phyloP scores from a whole-genome alignment of 495 filamentous ascomycete species.

The Daldinia vernicosa region DNA sequence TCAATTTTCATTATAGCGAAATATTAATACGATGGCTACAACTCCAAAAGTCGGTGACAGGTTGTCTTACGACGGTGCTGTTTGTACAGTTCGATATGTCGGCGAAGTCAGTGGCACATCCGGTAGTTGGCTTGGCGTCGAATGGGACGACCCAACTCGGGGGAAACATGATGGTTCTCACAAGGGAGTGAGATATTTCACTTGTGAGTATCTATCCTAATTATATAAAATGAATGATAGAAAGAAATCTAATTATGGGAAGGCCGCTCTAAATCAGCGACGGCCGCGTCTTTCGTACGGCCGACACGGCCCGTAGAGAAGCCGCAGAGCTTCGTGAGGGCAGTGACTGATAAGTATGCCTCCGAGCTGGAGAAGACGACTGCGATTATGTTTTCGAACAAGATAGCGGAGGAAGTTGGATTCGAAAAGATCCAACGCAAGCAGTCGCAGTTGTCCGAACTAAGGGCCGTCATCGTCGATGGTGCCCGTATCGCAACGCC shows the following conservation, averaged over 20 bases:
- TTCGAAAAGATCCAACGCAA: constrained; percentile 91
- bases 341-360: constrained; percentile 83
- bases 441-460: constrained; percentile 77
- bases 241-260: constrained; percentile 13
- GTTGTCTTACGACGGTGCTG: constrained; percentile 74
- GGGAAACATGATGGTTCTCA: constrained; percentile 92
- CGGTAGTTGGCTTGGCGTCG: constrained; percentile 90
- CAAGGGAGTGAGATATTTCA: constrained; percentile 81
- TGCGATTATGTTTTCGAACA: constrained; percentile 77
- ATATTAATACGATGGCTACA: constrained; percentile 25
- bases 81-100: constrained; percentile 86
- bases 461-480: constrained; percentile 85
- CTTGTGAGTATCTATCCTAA: constrained; percentile 63
- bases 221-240: neutral
- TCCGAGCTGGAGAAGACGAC: constrained; percentile 57
- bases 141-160: constrained; percentile 88
- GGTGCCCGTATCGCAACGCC: constrained; percentile 67
- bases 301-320: constrained; percentile 74
- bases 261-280: constrained; percentile 73
- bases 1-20: constrained; percentile 1
- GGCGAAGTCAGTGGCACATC: constrained; percentile 78
- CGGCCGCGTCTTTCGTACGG: constrained; percentile 85
- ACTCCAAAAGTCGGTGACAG: constrained; percentile 69
- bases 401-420: constrained; percentile 92
- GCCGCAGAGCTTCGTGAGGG: constrained; percentile 77